Conservation (phyloP, 2,329 filamentous ascomycete genomes). For the Ceratocystis lukuohia region DNA sequence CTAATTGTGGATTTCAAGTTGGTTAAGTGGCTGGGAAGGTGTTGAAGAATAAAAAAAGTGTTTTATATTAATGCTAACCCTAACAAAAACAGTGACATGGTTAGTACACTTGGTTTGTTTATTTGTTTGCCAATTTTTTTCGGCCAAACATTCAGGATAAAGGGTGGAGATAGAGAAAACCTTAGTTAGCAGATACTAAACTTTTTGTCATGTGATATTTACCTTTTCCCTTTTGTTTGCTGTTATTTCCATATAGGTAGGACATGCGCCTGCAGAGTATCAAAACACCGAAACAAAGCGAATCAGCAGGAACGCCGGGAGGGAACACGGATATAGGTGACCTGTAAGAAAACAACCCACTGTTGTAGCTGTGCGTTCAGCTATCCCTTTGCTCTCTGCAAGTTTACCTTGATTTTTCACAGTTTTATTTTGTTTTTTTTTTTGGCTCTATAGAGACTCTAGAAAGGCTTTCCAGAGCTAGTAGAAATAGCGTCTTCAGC, state of each 20-base stretch:
- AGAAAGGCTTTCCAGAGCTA: too few species aligned
- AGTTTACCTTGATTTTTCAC: neutral
- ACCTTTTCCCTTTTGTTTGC: neutral
- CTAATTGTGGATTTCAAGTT: neutral
- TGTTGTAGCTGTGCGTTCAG: too few species aligned
- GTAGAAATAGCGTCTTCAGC: neutral
- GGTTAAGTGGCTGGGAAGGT: neutral
- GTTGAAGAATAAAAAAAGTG: too few species aligned
- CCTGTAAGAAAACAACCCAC: neutral
- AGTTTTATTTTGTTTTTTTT: neutral
- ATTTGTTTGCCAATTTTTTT: neutral
- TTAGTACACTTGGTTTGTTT: neutral
- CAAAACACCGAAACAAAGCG: neutral
- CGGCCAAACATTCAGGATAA: neutral
- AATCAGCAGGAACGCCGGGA: neutral
- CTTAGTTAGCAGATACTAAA: neutral
- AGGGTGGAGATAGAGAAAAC: neutral
- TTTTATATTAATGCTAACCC: neutral
- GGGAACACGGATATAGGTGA: neutral
- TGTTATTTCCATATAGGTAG: neutral
- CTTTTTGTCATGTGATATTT: neutral
- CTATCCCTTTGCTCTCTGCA: too few species aligned
- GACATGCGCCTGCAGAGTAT: neutral
- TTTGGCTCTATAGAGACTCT: neutral
- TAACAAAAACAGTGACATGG: neutral